Percentiles rank a stretch among this genome's conserved stretches.
Conservation (phyloP, 2,329 filamentous ascomycete species). For the Verticillium longisporum region DNA sequence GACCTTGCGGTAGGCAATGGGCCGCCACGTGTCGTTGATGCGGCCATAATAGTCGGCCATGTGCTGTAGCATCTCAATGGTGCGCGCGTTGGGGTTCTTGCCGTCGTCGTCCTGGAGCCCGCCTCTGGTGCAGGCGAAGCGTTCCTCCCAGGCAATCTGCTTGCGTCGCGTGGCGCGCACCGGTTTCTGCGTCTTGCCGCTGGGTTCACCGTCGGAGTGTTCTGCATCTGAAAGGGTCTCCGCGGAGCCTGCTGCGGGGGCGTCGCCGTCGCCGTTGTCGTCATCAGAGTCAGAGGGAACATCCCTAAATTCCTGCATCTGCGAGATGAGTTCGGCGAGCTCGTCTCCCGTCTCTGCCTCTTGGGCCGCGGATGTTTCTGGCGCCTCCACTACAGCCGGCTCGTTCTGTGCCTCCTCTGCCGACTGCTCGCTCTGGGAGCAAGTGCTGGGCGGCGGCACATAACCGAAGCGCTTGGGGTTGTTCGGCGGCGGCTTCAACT, state of each 20-base stretch:
- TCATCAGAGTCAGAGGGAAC: conserved; percentile 42
- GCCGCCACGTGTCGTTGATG: conserved; percentile 71
- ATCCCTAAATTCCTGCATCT: conserved; percentile 53
- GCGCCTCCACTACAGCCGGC: background rate
- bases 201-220: conserved; percentile 19
- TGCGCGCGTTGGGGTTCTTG: conserved; percentile 65
- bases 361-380: background rate
- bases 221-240: conserved; percentile 7
- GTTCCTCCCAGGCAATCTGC: conserved; percentile 32
- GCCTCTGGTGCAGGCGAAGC: conserved; percentile 48
- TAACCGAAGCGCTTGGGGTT: conserved; percentile 31
- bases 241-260: conserved; percentile 13
- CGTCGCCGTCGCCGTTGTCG: conserved; percentile 41
- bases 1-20: conserved; percentile 67
- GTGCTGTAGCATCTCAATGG: conserved; percentile 68
- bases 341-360: conserved; percentile 30
- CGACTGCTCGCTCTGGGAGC: conserved; percentile 25
- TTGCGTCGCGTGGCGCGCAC: conserved; percentile 19
- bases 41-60: conserved; percentile 75
- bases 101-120: conserved; percentile 35
- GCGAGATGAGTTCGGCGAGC: conserved; percentile 57
- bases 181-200: conserved; percentile 16
- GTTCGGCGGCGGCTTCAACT: conserved; percentile 39
- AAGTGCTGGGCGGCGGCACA: conserved; percentile 29
- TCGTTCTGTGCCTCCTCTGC: conserved; percentile 7